Evolutionary conservation across 306 rosid genomes (phyloP).

Genomic region (Cercis canadensis): DNA sequence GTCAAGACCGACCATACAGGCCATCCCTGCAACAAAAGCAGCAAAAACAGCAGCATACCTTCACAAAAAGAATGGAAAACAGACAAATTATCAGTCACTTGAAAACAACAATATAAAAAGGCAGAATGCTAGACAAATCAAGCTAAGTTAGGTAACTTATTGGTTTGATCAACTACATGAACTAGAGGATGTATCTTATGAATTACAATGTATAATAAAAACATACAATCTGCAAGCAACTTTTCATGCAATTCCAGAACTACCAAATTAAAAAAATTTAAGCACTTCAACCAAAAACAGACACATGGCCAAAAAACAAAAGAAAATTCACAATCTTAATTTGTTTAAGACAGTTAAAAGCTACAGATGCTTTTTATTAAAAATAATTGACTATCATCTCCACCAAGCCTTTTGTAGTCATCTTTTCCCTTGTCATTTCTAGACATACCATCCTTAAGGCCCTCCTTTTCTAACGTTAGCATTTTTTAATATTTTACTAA

Average conservation of each 20-base stretch:
- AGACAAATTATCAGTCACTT: constrained; percentile 35
- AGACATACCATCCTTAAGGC: constrained; percentile 1
- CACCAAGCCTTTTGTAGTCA: constrained; percentile 10
- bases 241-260: neutral
- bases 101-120: constrained; percentile 28
- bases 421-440: constrained; percentile 2
- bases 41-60: constrained; percentile 96
- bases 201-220: constrained; percentile 9
- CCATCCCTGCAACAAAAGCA: constrained; percentile 89
- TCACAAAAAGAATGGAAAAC: constrained; percentile 24
- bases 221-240: neutral
- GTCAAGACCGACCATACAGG: constrained; percentile 79
- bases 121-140: constrained; percentile 1
- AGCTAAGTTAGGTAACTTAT: neutral
- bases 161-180: neutral
- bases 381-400: neutral
- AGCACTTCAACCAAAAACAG: too few relatives aligned
- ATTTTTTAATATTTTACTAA: neutral
- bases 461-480: constrained; percentile 19
- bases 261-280: neutral
- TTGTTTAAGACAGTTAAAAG: too few relatives aligned
- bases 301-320: too few relatives aligned
- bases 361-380: too few relatives aligned
- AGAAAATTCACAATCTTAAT: neutral
- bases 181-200: neutral